Base-by-base conservation (phyloP, 176 grass and related monocot genomes). In the Carex pumila region DNA sequence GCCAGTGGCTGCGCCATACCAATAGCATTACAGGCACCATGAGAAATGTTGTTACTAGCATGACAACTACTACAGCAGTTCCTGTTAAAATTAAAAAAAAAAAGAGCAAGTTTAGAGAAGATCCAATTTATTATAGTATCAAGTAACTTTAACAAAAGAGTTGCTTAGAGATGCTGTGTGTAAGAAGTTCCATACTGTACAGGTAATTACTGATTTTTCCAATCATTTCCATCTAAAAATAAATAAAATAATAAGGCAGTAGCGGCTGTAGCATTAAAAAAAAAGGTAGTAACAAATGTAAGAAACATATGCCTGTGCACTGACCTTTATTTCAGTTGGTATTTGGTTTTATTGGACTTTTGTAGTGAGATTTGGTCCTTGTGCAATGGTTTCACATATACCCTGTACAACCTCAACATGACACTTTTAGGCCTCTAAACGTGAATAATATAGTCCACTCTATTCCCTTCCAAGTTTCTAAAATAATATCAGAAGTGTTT, bases 21-120 rank as follows among this genome's bases (percentile, higher is more conserved):
- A 99, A 80, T 43, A 99, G 85, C 96, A 99, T 99, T 69, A 99
- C 91, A 1, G 93, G 96, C n/a, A 89, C 86, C 96, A 99, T 99
- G 70, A 99, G 92, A 87, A 99, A 95, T 69, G 96, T 99, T 25
- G 96, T 99, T 2, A 93, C 96, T 7, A 99, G 89, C 96, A 99
- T 99, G 13, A 99, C 96, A 65, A 99, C 90, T 59, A 99, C 93
- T 61, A 99, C 96, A 0, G 96, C 93, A 36, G 96, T 99, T 19
- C 96, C 96, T 98, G 89, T 71, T 85, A 61, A 88, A 36, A 76
- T 56, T 10, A 84, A 71, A 67, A 22, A 14, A 84, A 71, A 67
- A 22, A 29, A 90, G 53, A 30, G 7, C 22, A 71, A 59, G 39
- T 83, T 83, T 31, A 78, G 50, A 78, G 31, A 78, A 56, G 73